Evolutionary conservation across 768 basidiomycete genomes (phyloP), one percentile per base, ranked within the genome.

Genomic region (Tephrocybe sp.): DNA sequence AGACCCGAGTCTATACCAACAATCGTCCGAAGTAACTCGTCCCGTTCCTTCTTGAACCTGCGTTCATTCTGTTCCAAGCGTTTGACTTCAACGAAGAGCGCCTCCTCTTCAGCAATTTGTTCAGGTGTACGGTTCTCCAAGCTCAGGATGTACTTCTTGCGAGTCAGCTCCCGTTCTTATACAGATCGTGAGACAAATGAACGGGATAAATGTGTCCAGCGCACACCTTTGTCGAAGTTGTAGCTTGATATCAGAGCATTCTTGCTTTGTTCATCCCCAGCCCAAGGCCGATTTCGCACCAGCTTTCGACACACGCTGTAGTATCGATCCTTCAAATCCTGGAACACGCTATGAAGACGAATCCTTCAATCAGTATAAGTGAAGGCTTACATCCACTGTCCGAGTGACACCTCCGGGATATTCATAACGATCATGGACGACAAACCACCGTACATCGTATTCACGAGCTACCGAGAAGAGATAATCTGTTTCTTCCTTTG

Each of bases 271-370:
- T 93, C 88, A 56, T 96, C 93, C 9, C 93, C 93, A 26, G 79
- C 68, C 78, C 93, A 94, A 15, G 93, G 91, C 23, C 90, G 75
- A 60, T 83, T 90, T 38, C 92, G 80, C 28, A 98, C 77, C 28
- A 98, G 79, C 55, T 89, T 90, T 24, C 97, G 80, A 65, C 93
- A 95, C 15, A 95, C 86, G 44, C 88, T 85, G 66, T 89, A 98
- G 62, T 98, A 98, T 24, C 97, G 79, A 58, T 93, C 91, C 72
- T 98, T 98, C 58, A 98, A 68, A 55, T 97, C 95, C 92, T 94
- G 60, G 25, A 25, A 37, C 10, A 15, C n/a, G 37, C 24, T 51
- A 26, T 60, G 24, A 58, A n/a, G 39, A 50, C 3, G 28, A 32
- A 25, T 6, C 17, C 18, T 32, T 10, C 30, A 21, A 4, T 26